Base-by-base conservation (phyloP, 2,329 filamentous ascomycete genomes). In the Periconia sp. region DNA sequence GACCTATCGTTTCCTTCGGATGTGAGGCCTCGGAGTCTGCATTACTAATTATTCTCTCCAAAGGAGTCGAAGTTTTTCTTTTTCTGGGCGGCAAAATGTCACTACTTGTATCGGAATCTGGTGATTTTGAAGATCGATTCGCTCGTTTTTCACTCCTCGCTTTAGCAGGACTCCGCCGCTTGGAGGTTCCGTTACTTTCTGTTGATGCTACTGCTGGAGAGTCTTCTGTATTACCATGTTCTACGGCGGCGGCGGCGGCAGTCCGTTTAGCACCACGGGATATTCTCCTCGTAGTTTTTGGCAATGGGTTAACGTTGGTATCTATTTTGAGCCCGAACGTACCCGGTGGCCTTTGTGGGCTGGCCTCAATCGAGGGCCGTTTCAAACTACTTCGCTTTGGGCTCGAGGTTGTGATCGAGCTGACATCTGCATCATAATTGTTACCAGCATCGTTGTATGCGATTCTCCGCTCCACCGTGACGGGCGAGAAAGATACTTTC, bases 401-500 rank as follows among this genome's bases (percentile, higher is more conserved):
- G 41, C 52, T 58, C 14, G 40, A 17, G 14, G 13, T 43, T 18
- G n/a, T 33, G 18, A 41, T 53, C 48, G 50, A 47, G 31, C 49
- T 52, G 8, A 48, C 53, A 27, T 41, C 45, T 17, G 48, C 53
- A 15, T 55, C 45, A 8, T 15, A 23, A 15, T 31, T 31, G 48
- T 53, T 9, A 1, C 35, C 45, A 11, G 35, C 8, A 48, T 58
- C 54, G 19, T 60, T 60, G 37, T 55, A 55, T 10, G 47, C 52
- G 20, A 54, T 33, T 8, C 55, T 35, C 40, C 45, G 49, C 17
- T 57, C 55, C 5, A 60, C 55, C 9, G 46, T 52, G 10, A 45
- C 33, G 2, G 53, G 56, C 20, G 58, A 52, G 40, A 64, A 64
- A 13, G 31, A 49, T 13, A 61, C 61, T 42, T 61, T 62, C 3